Base-by-base conservation (phyloP, 306 rosid species). In the Quercus gilva region DNA sequence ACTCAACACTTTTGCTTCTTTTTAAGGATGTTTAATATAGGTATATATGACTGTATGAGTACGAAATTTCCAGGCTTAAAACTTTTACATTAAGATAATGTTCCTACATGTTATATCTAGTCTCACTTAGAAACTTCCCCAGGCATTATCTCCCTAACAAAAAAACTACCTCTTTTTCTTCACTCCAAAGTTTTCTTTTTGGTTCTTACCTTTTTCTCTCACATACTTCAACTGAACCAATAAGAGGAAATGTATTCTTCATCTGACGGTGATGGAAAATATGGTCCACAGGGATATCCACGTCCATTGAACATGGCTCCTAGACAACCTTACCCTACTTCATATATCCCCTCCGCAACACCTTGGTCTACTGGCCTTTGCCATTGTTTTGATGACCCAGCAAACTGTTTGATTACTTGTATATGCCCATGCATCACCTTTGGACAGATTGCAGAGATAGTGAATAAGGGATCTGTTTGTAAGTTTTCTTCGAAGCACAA, bases 401-500 rank as follows among this genome's bases (percentile, higher is more conserved):
- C 28, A 21, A 63, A 63, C 69, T 63, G 69, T 63, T 21, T 63
- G 23, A 23, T 63, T 26, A 63, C 69, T 19, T 63, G 69, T 23
- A 12, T 63, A 6, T 63, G 69, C 35, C 69, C 69, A 28, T 63
- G 69, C 28, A 26, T 63, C 28, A 63, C 69, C 69, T 63, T 63
- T 63, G 69, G 69, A 26, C 69, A 63, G 69, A 9, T 63, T 63
- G 69, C 69, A 19, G 69, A 63, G 28, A 63, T 63, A 21, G 69
- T 63, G 28, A 63, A 63, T 26, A 63, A 63, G 69, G 69, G 69
- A n/a, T 19, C 69, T 5, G 29, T 63, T 28, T 63, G 69, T 63
- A 63, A 63, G 69, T 26, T 49, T 49, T 49, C 1, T 49, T 49
- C 1, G 4, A 49, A 49, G 4, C 53, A 49, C 53, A 49, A 49